These are phyloP conservation scores for Tricladium varicosporioides DNA, from an alignment of 2,329 filamentous ascomycete species.

Conservation along the genomic window DNA sequence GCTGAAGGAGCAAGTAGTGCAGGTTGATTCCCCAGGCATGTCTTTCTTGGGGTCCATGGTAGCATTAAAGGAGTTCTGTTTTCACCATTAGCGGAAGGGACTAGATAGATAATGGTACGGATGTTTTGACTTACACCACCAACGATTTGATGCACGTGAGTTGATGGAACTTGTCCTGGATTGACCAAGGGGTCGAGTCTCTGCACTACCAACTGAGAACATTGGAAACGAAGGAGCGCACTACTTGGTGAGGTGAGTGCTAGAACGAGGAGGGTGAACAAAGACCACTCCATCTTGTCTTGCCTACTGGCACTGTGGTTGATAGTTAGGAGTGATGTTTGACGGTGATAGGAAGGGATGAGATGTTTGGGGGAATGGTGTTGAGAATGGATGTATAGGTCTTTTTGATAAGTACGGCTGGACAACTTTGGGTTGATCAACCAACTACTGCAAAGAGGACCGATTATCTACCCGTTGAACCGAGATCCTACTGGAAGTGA, in stretches of 20 bases:
- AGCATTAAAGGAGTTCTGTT: constrained; percentile 39
- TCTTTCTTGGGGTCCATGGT: constrained; percentile 36
- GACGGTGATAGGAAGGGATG: not conserved
- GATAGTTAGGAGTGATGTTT: not conserved
- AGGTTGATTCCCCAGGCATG: constrained; percentile 31
- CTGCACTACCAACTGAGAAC: constrained; percentile 20
- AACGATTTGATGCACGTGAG: constrained; percentile 21
- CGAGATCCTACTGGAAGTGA: not conserved
- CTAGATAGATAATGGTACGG: not conserved
- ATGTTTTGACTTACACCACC: constrained; percentile 14
- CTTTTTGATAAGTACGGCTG: constrained; percentile 2
- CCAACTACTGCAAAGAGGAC: not conserved
- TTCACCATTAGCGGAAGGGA: not conserved
- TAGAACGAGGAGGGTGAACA: constrained; percentile 6
- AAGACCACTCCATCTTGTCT: constrained; percentile 11
- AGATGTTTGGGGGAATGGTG: not conserved
- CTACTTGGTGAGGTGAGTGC: constrained; percentile 3
- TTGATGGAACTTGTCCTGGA: constrained; percentile 13
- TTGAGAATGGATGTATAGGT: not conserved
- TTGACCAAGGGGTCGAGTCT: constrained; percentile 21
- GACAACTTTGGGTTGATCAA: not conserved
- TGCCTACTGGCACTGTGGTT: not conserved
- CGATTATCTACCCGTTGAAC: not conserved
- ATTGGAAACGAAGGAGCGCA: constrained; percentile 19
- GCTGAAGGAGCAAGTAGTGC: constrained; percentile 35